Conservation (phyloP, 345 rosid genomes). For the Kernera saxatilis region DNA sequence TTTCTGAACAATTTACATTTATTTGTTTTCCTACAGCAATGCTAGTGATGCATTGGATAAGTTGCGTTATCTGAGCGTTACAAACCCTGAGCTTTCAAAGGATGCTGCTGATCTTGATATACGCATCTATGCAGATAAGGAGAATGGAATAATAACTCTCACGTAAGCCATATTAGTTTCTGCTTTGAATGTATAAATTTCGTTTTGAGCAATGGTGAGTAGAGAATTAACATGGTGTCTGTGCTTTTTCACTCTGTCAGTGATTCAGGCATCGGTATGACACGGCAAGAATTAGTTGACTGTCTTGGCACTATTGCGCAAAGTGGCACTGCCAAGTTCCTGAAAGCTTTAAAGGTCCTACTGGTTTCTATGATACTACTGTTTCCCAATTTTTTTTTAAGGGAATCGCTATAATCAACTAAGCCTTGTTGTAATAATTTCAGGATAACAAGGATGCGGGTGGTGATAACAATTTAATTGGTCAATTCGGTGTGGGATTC, state of each 20-base stretch:
- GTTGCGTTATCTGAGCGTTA: constrained; percentile 79
- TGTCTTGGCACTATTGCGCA: constrained; percentile 98
- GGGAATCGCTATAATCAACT: constrained; percentile 6
- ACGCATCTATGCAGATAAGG: constrained; percentile 80
- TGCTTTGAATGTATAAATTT: not conserved
- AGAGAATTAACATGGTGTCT: not conserved
- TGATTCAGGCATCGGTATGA: constrained; percentile 97
- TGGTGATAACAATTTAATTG: constrained; percentile 77
- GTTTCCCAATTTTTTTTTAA: not conserved
- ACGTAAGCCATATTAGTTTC: constrained; percentile 39
- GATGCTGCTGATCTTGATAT: constrained; percentile 74
- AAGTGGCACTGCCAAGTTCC: constrained; percentile 96
- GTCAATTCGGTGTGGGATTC: constrained; percentile 98
- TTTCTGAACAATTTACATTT: not conserved
- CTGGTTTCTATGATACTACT: not conserved
- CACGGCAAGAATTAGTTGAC: constrained; percentile 82
- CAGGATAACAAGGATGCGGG: constrained; percentile 93
- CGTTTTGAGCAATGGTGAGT: not conserved
- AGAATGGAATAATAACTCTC: constrained; percentile 71
- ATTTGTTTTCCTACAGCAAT: constrained; percentile 48
- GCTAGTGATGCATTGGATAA: constrained; percentile 99
- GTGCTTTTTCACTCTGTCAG: constrained; percentile 35
- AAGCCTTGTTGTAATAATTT: constrained; percentile 11
- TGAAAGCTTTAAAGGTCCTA: constrained; percentile 81
- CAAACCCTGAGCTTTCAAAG: constrained; percentile 66